phyloP scores from a whole-genome alignment of 495 filamentous ascomycete genomes.

The Pseudotulostoma volvatum region DNA sequence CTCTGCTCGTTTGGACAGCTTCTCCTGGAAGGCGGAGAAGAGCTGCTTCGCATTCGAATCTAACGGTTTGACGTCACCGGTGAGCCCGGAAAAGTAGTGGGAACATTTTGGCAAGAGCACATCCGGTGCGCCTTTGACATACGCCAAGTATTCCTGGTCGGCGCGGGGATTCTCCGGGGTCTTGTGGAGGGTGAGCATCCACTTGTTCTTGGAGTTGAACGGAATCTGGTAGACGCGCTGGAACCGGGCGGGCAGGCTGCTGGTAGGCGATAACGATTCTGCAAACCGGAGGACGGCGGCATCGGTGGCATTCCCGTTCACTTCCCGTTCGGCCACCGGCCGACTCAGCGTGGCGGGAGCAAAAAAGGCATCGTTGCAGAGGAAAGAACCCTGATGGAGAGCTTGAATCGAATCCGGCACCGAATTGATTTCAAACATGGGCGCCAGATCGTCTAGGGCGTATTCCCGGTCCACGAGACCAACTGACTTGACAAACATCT shows the following conservation, averaged over 20 bases:
- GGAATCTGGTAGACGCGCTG: constrained; percentile 47
- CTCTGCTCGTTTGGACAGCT: constrained; percentile 30
- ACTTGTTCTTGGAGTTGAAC: constrained; percentile 72
- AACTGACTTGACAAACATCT: constrained; percentile 34
- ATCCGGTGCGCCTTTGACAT: constrained; percentile 36
- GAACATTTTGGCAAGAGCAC: constrained; percentile 29
- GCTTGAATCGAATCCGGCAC: constrained; percentile 4
- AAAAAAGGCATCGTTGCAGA: constrained; percentile 59
- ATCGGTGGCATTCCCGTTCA: constrained; percentile 61
- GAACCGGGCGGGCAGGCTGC: constrained; percentile 26
- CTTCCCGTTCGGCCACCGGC: constrained; percentile 36
- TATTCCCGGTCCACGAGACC: constrained; percentile 22
- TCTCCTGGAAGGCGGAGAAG: constrained; percentile 23
- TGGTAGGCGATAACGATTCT: constrained; percentile 37
- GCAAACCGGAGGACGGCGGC: constrained; percentile 51
- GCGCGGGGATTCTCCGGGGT: constrained; percentile 11
- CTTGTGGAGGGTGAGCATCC: constrained; percentile 19
- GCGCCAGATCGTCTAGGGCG: constrained; percentile 16
- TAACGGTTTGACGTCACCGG: constrained; percentile 18
- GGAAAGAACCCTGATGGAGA: constrained; percentile 14
- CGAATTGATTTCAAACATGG: constrained; percentile 21
- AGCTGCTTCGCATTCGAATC: constrained; percentile 16
- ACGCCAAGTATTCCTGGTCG: not conserved
- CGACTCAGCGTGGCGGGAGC: constrained; percentile 39
- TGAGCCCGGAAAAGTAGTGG: constrained; percentile 23